These are phyloP conservation scores for Tulasnella sp. DNA, from an alignment of 768 basidiomycete genomes.

Conservation along the genomic window DNA sequence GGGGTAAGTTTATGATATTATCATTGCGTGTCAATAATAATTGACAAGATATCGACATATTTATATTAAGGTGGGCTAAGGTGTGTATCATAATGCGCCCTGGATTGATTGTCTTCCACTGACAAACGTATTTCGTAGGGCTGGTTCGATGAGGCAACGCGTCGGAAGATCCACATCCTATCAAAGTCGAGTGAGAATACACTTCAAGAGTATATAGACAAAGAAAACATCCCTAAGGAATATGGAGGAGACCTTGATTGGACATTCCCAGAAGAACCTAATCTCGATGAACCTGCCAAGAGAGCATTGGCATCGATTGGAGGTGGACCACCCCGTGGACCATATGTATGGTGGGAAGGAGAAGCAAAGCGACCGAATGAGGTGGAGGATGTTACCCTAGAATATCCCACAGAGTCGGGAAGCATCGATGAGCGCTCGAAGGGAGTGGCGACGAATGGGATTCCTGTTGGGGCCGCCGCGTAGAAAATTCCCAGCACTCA, in stretches of 20 bases:
- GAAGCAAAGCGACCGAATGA: not conserved
- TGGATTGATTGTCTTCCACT: conserved; percentile 6
- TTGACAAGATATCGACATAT: no score
- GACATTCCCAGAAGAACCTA: conserved; percentile 53
- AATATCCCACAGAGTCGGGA: not conserved
- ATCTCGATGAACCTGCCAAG: conserved; percentile 38
- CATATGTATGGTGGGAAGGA: not conserved
- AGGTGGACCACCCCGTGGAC: not conserved
- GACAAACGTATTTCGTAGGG: conserved; percentile 28
- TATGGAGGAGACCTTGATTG: conserved; percentile 71
- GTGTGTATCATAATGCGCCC: no score
- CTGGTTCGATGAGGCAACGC: conserved; percentile 72
- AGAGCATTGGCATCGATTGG: not conserved
- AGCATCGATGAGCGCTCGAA: not conserved
- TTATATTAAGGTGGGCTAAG: no score
- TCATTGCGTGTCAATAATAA: no score
- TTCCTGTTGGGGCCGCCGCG: not conserved
- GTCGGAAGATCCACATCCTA: conserved; percentile 63
- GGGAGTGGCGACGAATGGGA: not conserved
- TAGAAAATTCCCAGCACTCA: not conserved
- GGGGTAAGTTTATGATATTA: conserved; percentile 66
- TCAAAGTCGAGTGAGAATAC: conserved; percentile 16
- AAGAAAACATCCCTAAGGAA: conserved; percentile 42
- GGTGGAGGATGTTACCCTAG: not conserved
- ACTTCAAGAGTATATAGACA: conserved; percentile 39